These are phyloP conservation scores for Beauveria sp. DNA, from an alignment of 2,329 filamentous ascomycete genomes.

Conservation along the genomic window DNA sequence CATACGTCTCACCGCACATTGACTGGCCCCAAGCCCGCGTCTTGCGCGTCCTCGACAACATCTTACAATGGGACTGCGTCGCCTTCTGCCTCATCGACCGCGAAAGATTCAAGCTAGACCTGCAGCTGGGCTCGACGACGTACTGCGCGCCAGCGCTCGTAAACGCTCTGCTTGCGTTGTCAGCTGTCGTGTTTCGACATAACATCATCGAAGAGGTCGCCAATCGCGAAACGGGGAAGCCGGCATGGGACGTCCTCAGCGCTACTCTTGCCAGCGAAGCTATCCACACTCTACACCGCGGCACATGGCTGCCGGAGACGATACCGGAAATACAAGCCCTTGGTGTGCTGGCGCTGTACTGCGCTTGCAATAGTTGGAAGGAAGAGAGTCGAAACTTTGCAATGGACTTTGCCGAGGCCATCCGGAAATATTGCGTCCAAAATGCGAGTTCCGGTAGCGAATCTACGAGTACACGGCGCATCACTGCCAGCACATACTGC, in stretches of 20 bases:
- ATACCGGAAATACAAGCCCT: neutral
- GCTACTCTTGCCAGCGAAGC: neutral
- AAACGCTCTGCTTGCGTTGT: neutral
- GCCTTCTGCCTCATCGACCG: neutral
- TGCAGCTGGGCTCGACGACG: neutral
- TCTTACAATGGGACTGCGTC: constrained; percentile 4
- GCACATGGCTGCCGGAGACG: neutral
- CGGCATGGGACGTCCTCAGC: neutral
- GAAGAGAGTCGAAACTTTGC: neutral
- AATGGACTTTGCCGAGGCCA: neutral
- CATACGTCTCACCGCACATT: neutral
- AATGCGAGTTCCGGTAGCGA: neutral
- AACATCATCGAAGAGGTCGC: neutral
- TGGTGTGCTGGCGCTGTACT: neutral
- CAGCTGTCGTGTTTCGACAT: neutral
- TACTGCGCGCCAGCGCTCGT: neutral
- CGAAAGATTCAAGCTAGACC: neutral
- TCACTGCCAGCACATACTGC: neutral
- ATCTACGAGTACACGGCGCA: neutral
- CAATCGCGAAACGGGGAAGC: neutral
- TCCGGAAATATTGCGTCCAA: neutral
- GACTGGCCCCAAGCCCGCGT: neutral
- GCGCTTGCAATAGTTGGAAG: neutral
- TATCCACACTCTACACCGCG: neutral
- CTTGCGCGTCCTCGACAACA: neutral